These are phyloP conservation scores for Trametes sp. DNA, from an alignment of 1,284 basidiomycete genomes.

Conservation along the genomic window DNA sequence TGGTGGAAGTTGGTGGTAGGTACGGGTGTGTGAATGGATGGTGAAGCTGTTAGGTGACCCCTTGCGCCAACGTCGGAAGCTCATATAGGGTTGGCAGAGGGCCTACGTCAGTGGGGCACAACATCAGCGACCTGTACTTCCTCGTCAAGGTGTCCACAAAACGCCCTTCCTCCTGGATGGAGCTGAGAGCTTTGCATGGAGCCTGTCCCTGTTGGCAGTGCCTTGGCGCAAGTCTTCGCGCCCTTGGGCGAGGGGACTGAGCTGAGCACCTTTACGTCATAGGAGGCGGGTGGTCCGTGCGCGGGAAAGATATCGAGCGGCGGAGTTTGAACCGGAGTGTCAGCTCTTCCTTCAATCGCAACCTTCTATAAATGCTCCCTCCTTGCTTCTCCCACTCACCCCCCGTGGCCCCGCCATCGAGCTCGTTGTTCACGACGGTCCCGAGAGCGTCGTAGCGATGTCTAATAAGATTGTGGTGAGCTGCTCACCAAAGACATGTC, in stretches of 20 bases:
- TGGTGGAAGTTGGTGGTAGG: neutral
- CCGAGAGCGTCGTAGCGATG: constrained; percentile 54
- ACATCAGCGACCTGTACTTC: neutral
- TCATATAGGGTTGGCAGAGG: constrained; percentile 17
- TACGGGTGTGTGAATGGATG: neutral
- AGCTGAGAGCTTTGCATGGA: constrained; percentile 14
- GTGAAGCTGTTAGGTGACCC: constrained; percentile 4
- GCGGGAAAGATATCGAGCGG: constrained; percentile 48
- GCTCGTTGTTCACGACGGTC: constrained; percentile 46
- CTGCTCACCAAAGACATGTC: constrained; percentile 66
- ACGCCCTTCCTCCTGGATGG: constrained; percentile 14
- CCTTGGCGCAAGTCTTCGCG: too few species aligned
- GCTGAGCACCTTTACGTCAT: constrained; percentile 24
- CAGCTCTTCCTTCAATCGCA: constrained; percentile 48
- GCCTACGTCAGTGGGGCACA: constrained; percentile 34
- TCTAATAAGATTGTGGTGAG: constrained; percentile 94
- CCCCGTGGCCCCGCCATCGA: constrained; percentile 43
- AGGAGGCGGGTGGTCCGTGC: constrained; percentile 48
- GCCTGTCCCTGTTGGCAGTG: constrained; percentile 1
- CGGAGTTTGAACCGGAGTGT: constrained; percentile 51
- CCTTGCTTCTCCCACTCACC: constrained; percentile 46
- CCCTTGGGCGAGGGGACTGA: too few species aligned
- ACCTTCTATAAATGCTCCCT: constrained; percentile 58
- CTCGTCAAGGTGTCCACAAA: constrained; percentile 18
- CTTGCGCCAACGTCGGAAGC: neutral